These are phyloP conservation scores for Lactuca sativa DNA, from an alignment of 129 eudicot genomes.

Conservation along the genomic window DNA sequence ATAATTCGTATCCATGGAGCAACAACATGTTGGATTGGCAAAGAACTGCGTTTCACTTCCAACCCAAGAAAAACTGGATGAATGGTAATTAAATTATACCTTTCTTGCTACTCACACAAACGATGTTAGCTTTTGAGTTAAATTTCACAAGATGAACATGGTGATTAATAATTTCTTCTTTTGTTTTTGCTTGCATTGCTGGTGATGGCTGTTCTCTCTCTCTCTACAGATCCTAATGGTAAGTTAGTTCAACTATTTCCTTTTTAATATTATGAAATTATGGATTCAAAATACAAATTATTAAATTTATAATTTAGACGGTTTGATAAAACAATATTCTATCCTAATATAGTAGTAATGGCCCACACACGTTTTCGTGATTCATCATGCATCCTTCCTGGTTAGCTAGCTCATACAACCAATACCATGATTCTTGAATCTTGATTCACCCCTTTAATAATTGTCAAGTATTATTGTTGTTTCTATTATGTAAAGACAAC, in stretches of 20 bases:
- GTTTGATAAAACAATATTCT: background rate
- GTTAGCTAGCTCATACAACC: background rate
- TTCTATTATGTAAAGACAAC: background rate
- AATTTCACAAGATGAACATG: conserved; percentile 23
- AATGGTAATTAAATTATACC: conserved; percentile 42
- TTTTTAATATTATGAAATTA: background rate
- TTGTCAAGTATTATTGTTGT: conserved; percentile 10
- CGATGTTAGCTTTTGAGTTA: background rate
- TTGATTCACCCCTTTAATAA: conserved; percentile 19
- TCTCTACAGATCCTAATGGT: conserved; percentile 80
- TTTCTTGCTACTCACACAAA: background rate
- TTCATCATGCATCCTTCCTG: conserved; percentile 34
- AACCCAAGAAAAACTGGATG: conserved; percentile 72
- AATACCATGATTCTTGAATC: background rate
- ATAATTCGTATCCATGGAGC: conserved; percentile 47
- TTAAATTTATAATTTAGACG: too few relatives aligned
- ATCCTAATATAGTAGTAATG: conserved; percentile 19
- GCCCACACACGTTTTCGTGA: conserved; percentile 35
- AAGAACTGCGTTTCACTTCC: conserved; percentile 59
- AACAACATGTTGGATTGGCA: conserved; percentile 59
- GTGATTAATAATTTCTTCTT: conserved; percentile 5
- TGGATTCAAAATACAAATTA: background rate
- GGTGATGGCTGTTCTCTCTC: conserved; percentile 12
- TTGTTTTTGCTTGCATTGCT: conserved; percentile 26
- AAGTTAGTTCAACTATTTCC: conserved; percentile 20